Evolutionary conservation across 2,329 filamentous ascomycete species (phyloP), one percentile per base, ranked within the genome.

Genomic region (Verticillium nonalfalfae): DNA sequence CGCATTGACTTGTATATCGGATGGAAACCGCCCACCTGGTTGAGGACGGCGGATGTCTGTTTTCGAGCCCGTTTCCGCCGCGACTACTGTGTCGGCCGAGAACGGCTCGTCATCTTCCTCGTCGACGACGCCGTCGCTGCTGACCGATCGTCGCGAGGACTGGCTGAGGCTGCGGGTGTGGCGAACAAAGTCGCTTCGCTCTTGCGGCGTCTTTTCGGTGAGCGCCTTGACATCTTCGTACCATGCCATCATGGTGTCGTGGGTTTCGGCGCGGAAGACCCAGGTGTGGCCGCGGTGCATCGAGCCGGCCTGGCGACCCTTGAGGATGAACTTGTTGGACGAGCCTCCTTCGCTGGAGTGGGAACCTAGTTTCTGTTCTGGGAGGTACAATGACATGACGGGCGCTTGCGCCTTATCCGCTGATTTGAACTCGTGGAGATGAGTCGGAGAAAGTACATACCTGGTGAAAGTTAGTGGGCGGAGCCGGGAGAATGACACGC

Each of bases 381-480:
- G 90, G 34, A 99, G 85, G 72, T 95, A 96, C 61, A 99, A 82
- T 52, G 95, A 98, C 94, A 99, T 97, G 72, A 98, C 86, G 1
- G 95, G 95, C 45, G 90, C 89, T 75, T 95, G 91, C 63, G 85
- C 90, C 73, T 94, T 93, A 76, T 98, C 94, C 67, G 93, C 92
- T n/a, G 93, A 97, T 74, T 97, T 97, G 84, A 98, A 99, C 76
- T 99, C 95, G 78, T 99, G 95, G 26, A 99, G 84, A 76, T 99
- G 95, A 61, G 95, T 98, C 15, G 95, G 91, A 68, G 95, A 97
- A 67, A 99, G 81, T 57, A 98, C 93, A 75, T 97, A 97, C 91
- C 91, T 95, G 26, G 68, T 9, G 14, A 15, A 33, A n/a, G 33
- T 61, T 35, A 60, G 45, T 21, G 57, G 34, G 26, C 4, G 11